These are phyloP conservation scores for Fusarium citri DNA, from an alignment of 2,329 filamentous ascomycete genomes.

Conservation along the genomic window DNA sequence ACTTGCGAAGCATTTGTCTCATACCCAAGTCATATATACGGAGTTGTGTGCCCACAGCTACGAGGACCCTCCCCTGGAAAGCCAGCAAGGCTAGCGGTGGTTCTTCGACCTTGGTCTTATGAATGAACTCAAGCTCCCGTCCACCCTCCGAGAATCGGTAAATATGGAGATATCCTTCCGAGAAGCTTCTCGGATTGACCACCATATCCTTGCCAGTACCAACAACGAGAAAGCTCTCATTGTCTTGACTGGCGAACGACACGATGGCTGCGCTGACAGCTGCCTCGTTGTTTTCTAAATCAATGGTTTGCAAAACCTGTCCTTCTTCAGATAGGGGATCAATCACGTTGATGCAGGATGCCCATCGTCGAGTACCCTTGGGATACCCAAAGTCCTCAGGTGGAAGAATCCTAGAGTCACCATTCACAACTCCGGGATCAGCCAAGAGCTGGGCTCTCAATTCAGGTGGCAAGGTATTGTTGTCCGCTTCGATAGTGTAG, in stretches of 20 bases:
- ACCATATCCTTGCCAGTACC: conserved; percentile 93
- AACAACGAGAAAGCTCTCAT: conserved; percentile 91
- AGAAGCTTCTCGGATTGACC: conserved; percentile 79
- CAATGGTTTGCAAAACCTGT: conserved; percentile 77
- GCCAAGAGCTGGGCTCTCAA: conserved; percentile 79
- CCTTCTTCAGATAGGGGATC: conserved; percentile 82
- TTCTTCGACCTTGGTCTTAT: conserved; percentile 93
- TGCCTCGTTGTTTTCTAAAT: conserved; percentile 90
- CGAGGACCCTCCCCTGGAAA: conserved; percentile 90
- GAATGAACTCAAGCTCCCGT: conserved; percentile 90
- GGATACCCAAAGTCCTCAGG: conserved; percentile 91
- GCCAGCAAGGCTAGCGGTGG: conserved; percentile 89
- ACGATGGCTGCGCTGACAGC: conserved; percentile 88
- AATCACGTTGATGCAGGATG: conserved; percentile 92
- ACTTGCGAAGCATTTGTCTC: conserved; percentile 91
- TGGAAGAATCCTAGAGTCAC: conserved; percentile 76
- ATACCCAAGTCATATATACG: conserved; percentile 94
- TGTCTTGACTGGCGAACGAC: conserved; percentile 87
- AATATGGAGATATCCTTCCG: conserved; percentile 87
- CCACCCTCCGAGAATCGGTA: conserved; percentile 91
- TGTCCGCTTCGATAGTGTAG: conserved; percentile 94
- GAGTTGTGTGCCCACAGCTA: conserved; percentile 85
- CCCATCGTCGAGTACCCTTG: conserved; percentile 86
- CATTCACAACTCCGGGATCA: conserved; percentile 77
- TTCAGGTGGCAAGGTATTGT: conserved; percentile 87